Base-by-base conservation (phyloP, 2,329 filamentous ascomycete genomes). In the Trichophyton simii region DNA sequence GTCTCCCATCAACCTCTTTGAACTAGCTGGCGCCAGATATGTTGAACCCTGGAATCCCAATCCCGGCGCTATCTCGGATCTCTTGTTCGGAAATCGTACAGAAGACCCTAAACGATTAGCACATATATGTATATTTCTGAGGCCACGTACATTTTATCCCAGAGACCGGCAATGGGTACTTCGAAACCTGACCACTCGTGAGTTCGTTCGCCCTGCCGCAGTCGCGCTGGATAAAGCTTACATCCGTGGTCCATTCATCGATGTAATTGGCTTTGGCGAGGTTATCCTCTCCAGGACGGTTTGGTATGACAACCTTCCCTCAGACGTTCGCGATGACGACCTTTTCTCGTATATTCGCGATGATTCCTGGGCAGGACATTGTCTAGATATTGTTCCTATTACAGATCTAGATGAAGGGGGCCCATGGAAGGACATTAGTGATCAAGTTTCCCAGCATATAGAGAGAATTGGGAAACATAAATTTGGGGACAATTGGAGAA, bases 311-410 rank as follows among this genome's bases (percentile, higher is more conserved):
- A 5, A 63, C 64, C 34, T 15, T 28, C n/a, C 42, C n/a, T 20
- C 25, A 65, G 68, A 11, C 60, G 63, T 9, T 36, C 11, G 34
- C 34, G 64, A 65, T 58, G 68, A 68, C 46, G 8, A 63, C 64
- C 34, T 15, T 28, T n/a, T 36, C n/a, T 20, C 25, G 65, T 68
- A 11, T 61, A 63, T 9, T 36, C 11, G 34, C 34, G 64, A 65
- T 58, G 68, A 68, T 13, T 66, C 64, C 50, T 72, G 69, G 71
- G 70, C 67, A 58, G 70, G 68, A 6, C 68, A 72, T 62, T 38
- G 64, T 18, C 69, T 72, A 48, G 69, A 72, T 64, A 71, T 71
- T 36, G 67, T 65, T 2, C 66, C 68, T 5, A 36, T 67, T 1
- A 50, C 64, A 28, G 38, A 66, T 13, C 57, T 42, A 20, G 57